Conservation (phyloP, 2,329 filamentous ascomycete species). For the Tolypocladium inflatum region DNA sequence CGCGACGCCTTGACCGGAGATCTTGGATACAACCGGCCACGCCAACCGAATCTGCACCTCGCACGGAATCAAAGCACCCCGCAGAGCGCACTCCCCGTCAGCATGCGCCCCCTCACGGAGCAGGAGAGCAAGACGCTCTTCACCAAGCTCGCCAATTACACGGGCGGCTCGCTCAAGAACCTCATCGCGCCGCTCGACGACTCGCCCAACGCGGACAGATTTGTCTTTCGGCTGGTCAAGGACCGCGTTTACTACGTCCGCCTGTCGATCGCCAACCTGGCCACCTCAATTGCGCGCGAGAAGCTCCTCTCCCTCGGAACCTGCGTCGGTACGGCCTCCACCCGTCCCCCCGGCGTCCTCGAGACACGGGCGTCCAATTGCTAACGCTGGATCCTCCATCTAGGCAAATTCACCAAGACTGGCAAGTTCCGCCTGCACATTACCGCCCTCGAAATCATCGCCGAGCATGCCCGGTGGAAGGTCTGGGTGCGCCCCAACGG, state of each 20-base stretch:
- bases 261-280: conserved; percentile 81
- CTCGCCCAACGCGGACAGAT: conserved; percentile 60
- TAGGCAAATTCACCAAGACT: conserved; percentile 91
- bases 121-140: conserved; percentile 74
- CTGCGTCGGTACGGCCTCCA: conserved; percentile 50
- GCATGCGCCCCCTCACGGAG: conserved; percentile 76
- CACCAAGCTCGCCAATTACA: conserved; percentile 89
- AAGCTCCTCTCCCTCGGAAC: conserved; percentile 81
- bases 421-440: conserved; percentile 94
- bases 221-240: conserved; percentile 77
- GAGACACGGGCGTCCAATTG: not conserved
- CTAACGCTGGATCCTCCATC: conserved; percentile 4
- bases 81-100: not conserved
- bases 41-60: not conserved
- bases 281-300: conserved; percentile 73
- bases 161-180: conserved; percentile 74
- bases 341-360: not conserved
- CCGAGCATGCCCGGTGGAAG: conserved; percentile 89
- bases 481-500: conserved; percentile 95
- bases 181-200: conserved; percentile 67
- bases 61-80: not conserved
- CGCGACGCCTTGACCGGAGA: not conserved
- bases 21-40: not conserved
- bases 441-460: conserved; percentile 77
- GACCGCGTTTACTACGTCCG: conserved; percentile 87